phyloP scores from a whole-genome alignment of 1,284 basidiomycete genomes.

The Cutaneotrichosporon dermatis region DNA sequence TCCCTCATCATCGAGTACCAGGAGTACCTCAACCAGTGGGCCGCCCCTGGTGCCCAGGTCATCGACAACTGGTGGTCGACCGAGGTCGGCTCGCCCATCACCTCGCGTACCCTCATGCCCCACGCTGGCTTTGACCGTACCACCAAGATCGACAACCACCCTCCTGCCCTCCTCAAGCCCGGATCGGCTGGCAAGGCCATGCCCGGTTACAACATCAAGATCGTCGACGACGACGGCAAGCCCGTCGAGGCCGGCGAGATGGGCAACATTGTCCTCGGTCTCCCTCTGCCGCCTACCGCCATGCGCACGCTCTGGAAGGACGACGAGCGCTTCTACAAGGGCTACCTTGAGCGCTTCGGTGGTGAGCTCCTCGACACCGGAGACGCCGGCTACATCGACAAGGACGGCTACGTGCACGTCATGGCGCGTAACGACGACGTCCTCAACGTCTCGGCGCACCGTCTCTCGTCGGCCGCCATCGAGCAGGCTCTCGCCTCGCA shows the following conservation, averaged over 20 bases:
- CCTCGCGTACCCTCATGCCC: slow-evolving; percentile 59
- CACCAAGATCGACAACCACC: slow-evolving; percentile 11
- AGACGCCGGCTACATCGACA: slow-evolving; percentile 85
- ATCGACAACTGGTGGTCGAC: slow-evolving; percentile 95
- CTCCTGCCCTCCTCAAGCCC: slow-evolving; percentile 13
- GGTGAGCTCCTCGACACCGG: slow-evolving; percentile 67
- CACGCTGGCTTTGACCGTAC: slow-evolving; percentile 51
- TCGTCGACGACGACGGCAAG: slow-evolving; percentile 23
- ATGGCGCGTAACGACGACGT: slow-evolving; percentile 81
- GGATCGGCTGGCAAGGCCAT: slow-evolving; percentile 22
- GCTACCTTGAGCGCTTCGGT: slow-evolving; percentile 67
- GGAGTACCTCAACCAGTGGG: slow-evolving; percentile 20
- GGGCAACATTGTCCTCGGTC: slow-evolving; percentile 57
- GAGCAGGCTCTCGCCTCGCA: slow-evolving; percentile 88
- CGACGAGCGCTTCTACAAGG: slow-evolving; percentile 80
- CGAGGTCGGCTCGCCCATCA: slow-evolving; percentile 70
- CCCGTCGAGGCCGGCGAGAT: slow-evolving; percentile 13
- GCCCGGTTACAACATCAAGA: slow-evolving; percentile 21
- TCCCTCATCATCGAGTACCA: slow-evolving; percentile 20
- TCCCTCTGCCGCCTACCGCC: slow-evolving; percentile 84
- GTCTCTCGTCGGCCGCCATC: slow-evolving; percentile 90
- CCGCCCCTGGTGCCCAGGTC: slow-evolving; percentile 49
- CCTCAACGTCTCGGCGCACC: slow-evolving; percentile 74
- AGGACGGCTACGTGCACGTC: slow-evolving; percentile 94
- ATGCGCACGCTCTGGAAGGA: slow-evolving; percentile 59